A percentile compares a stretch with the other conserved stretches of the same genome.
phyloP scores from a whole-genome alignment of 306 rosid species.

The Cyclanthera cordifolia region DNA sequence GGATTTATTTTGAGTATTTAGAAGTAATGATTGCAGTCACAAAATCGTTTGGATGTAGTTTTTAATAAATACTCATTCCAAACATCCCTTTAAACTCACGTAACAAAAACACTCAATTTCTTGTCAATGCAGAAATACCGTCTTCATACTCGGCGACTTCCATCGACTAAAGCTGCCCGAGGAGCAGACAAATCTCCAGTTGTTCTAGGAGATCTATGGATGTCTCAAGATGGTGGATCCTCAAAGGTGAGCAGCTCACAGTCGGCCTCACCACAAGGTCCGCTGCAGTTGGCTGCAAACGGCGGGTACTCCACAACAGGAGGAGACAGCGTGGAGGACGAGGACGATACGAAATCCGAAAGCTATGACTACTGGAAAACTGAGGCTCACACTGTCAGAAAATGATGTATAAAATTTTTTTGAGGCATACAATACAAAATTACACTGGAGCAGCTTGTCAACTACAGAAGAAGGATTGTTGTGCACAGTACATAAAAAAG shows the following conservation, averaged over 20 bases:
- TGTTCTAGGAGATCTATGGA: conserved; percentile 68
- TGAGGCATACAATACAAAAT: background rate
- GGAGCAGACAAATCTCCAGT: conserved; percentile 39
- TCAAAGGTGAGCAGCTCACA: conserved; percentile 64
- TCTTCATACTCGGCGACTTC: conserved; percentile 79
- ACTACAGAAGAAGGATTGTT: background rate
- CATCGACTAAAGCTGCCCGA: conserved; percentile 24
- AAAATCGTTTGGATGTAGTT: too few relatives aligned
- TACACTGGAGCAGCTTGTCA: background rate
- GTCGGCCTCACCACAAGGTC: conserved; percentile 88
- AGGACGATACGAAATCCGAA: conserved; percentile 52
- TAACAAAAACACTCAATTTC: conserved; percentile 1
- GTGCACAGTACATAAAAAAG: conserved; percentile 10
- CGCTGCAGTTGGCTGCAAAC: conserved; percentile 58
- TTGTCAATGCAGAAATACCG: conserved; percentile 67
- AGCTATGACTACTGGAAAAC: conserved; percentile 40
- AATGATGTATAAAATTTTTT: conserved; percentile 30
- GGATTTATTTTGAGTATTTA: too few relatives aligned
- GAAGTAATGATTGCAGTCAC: too few relatives aligned
- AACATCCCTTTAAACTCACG: too few relatives aligned
- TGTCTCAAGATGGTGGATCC: conserved; percentile 66
- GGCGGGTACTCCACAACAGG: conserved; percentile 50
- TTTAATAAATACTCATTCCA: too few relatives aligned
- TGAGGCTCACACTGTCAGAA: conserved; percentile 29
- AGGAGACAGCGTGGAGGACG: conserved; percentile 51